Evolutionary conservation across 2,329 filamentous ascomycete genomes (phyloP), one percentile per base, ranked within the genome.

Genomic region (Beauveria sp.): DNA sequence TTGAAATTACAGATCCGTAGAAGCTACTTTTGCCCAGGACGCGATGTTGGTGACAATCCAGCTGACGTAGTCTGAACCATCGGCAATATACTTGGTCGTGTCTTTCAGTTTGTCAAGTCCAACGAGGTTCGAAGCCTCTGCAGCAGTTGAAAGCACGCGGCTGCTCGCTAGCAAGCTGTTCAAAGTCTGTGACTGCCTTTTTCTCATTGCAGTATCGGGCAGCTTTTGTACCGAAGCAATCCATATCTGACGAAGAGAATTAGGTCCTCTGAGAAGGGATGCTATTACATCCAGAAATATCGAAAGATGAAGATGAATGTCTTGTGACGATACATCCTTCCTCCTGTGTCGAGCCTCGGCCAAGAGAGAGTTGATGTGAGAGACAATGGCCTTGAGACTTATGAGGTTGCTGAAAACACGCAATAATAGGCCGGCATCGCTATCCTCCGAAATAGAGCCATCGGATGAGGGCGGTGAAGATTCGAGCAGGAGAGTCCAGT

Each of bases 381-480:
- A 80, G 10, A 92, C 71, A 30, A 92, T 70, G n/a, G 90, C 88
- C 63, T 91, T 93, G 37, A 96, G 72, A 0, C 92, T 92, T 2
- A 87, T 81, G 18, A 94, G 78, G 69, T 86, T 96, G 61, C 80
- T 81, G 5, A 99, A 75, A 68, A 86, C 90, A 62, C 75, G 72
- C 1, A 90, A 66, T 18, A 97, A 74, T 2, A 82, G 72, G 46
- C 75, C 71, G 1, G 78, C 66, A 44, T 81, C 80, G 26, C 66
- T 67, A 65, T 71, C 66, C 55, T 62, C 66, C 22, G 59, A 63
- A 3, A 28, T 43, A 34, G 57, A 10, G 30, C 65, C 54, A 6
- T 55, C 41, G 43, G 58, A 63, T 12, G 62, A 61, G 24, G 64
- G 41, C 3, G 66, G 62, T 30, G 70, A 34, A n/a, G 75, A 76